Base-by-base conservation (phyloP, 371 early-diverging fungal genomes). In the Mortierella sp. region DNA sequence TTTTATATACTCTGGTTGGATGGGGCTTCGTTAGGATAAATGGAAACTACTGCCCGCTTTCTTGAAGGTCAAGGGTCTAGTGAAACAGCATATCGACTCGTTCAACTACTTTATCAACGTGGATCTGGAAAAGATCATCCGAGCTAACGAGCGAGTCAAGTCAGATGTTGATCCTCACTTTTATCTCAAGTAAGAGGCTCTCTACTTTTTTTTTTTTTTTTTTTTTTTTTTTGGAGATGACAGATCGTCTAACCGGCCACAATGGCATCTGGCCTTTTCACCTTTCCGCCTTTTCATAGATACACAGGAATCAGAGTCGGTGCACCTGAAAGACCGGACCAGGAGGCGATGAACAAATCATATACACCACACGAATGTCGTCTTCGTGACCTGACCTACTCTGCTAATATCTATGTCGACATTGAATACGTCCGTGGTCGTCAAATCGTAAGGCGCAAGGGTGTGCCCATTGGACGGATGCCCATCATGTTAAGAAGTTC, bases 81-180 rank as follows among this genome's bases (percentile, higher is more conserved):
- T 99, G 65, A 97, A 99, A 83, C 99, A 99, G 84, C 99, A 99
- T 81, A 92, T 99, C 66, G 99, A 99, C 82, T 99, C 99, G 0
- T 99, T 97, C 88, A 98, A 99, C 87, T 98, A 99, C 83, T 99
- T 99, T 86, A 88, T 99, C 74, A 92, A 97, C 71, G 92, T 94
- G 19, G 99, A 99, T 68, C 85, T 99, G 68, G 92, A 96, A 79
- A 94, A 96, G 74, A 99, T 99, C 71, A 87, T 99, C 62, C 87
- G 91, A 73, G 98, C 99, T 12, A 99, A 99, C 84, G 91, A 93
- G 71, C 91, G 91, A 68, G 94, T 99, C 44, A 95, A 93, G n/a
- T 97, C 97, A 1, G 99, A 99, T 75, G 96, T 99, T 7, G 99
- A 99, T 83, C 99, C 98, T 18, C 83, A 91, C 61, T 99, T 99